phyloP scores from a whole-genome alignment of 73 alveolate genomes.

The Paramecium sonneborni region DNA sequence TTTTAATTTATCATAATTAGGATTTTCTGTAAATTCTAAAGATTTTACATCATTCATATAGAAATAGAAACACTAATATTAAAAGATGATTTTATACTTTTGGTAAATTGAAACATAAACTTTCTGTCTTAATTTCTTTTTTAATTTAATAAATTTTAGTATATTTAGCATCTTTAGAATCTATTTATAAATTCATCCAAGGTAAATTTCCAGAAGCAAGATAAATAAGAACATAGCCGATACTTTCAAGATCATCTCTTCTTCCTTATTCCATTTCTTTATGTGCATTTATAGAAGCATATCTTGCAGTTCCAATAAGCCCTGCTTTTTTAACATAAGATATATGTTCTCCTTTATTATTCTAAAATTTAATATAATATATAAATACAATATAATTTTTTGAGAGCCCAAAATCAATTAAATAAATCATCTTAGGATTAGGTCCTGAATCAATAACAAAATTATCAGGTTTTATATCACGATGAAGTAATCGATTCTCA shows the following conservation, averaged over 20 bases:
- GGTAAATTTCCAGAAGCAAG: conserved; percentile 78
- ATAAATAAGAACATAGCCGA: conserved; percentile 80
- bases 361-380: neutral
- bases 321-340: conserved; percentile 74
- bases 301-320: conserved; percentile 85
- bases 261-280: conserved; percentile 78
- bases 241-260: conserved; percentile 84
- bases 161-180: conserved; percentile 55
- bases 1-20: conserved; percentile 50
- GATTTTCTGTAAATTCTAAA: neutral
- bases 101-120: conserved; percentile 16
- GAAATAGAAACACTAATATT: neutral
- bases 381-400: conserved; percentile 70
- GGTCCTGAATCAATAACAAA: conserved; percentile 44
- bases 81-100: neutral
- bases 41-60: conserved; percentile 8
- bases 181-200: conserved; percentile 70
- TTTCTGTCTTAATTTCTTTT: neutral
- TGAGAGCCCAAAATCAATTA: conserved; percentile 56
- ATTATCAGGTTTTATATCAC: conserved; percentile 68
- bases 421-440: conserved; percentile 12
- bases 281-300: conserved; percentile 76
- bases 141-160: conserved; percentile 37
- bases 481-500: conserved; percentile 50
- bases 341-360: conserved; percentile 77